Base-by-base conservation (phyloP, 352 stramenopile genomes). In the Phytophthora pistaciae region DNA sequence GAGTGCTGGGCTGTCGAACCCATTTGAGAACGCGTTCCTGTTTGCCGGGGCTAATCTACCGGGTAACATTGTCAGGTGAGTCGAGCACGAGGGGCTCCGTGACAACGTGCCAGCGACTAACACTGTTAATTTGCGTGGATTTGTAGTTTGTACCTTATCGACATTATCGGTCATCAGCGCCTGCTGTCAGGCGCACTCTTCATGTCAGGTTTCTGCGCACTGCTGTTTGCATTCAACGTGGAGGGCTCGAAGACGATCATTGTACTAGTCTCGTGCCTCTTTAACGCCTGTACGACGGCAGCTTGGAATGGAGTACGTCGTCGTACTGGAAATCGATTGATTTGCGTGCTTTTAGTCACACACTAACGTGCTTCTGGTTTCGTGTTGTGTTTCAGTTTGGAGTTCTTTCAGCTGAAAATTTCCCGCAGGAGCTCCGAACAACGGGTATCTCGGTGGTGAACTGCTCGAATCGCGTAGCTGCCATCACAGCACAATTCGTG, bases 21-120 rank as follows among this genome's bases (percentile, higher is more conserved):
- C 86, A 7, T 98, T 98, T 68, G 89, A 89, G n/a, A 98, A 98
- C 79, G 91, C 93, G 14, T 95, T 98, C 63, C 74, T 98, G 16
- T 98, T 98, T 86, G 93, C 95, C 13, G 78, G 86, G 7, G 87
- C 91, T 27, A 98, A 97, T 73, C 67, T 98, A 1, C 95, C 95
- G 2, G 95, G 95, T 14, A 98, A 98, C 66, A 56, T 98, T 13
- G 57, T 98, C 56, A 94, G 85, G 83, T 92, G 48, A 27, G 60
- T 46, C 5, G n/a, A 21, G 66, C 9, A 54, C 5, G 21, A 20
- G 49, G 21, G 18, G 1, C 6, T 53, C 29, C 0, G n/a, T 5
- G 23, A 46, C 8, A 31, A 4, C 3, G 33, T 58, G 20, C 0
- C 56, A 4, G 5, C 23, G 11, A 31, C 20, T 71, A 40, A 66